Base-by-base conservation (phyloP, 2,329 filamentous ascomycete species). In the Geosmithia flava region DNA sequence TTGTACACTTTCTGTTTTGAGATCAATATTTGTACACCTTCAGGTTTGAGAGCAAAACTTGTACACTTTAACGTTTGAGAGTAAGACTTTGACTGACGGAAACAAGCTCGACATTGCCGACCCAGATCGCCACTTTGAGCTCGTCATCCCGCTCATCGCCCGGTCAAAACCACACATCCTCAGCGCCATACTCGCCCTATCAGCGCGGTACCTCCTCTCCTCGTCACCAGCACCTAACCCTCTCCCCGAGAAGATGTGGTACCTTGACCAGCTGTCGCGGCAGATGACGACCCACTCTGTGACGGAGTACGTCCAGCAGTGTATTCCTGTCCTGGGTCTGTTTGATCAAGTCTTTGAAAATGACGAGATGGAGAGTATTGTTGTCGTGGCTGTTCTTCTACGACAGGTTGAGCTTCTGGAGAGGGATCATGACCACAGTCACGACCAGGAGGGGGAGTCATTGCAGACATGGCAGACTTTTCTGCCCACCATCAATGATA, bases 381-480 rank as follows among this genome's bases (percentile, higher is more conserved):
- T 67, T 29, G 62, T 65, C 1, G 67, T 65, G 1, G 64, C 63
- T 2, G 65, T 68, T 10, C 67, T 68, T 15, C 55, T 68, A 1
- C 59, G 65, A 3, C 65, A 68, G 49, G 53, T 68, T 5, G 65
- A 68, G 50, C 65, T 67, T 49, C 67, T 68, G 42, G 65, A 68
- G 44, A 58, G 63, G 13, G 64, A 68, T 20, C 58, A 19, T 20
- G 39, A 10, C 20, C 20, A 7, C 16, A 5, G 19, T 23, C n/a
- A 7, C 33, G 15, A 13, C 3, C 20, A 1, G 16, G n/a, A n/a
- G 13, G 2, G 19, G 17, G 7, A 3, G 42, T 19, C 41, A 48
- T 41, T 8, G 41, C 7, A 30, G 15, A 13, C 10, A 11, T 11
- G 6, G 33, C 33, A 37, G 33, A 67, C 68, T 50, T 68, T 68